Percentiles rank a stretch among this genome's conserved stretches.
phyloP scores from a whole-genome alignment of 2,329 filamentous ascomycete species.

The Sclerotinia minor region DNA sequence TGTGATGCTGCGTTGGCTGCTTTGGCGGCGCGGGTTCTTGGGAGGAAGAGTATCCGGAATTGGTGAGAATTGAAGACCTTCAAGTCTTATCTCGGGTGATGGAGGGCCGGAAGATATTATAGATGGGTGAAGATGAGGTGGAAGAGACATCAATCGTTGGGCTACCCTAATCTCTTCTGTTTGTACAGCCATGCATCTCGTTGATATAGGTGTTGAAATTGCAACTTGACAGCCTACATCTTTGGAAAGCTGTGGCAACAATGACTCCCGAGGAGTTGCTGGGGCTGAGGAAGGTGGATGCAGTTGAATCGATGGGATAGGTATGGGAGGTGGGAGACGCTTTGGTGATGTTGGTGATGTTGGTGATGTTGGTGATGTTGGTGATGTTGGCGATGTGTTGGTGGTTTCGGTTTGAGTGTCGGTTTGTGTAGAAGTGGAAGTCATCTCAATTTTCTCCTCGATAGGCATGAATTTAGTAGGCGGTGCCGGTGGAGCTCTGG shows the following conservation, averaged over 20 bases:
- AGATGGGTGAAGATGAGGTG: conserved; percentile 76
- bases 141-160: conserved; percentile 70
- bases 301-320: conserved; percentile 83
- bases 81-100: conserved; percentile 49
- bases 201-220: conserved; percentile 47
- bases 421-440: conserved; percentile 64
- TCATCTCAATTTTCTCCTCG: conserved; percentile 46
- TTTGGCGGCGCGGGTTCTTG: conserved; percentile 59
- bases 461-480: conserved; percentile 33
- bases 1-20: conserved; percentile 47
- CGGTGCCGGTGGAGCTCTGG: conserved; percentile 47
- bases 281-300: conserved; percentile 84
- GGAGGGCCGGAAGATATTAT: conserved; percentile 63
- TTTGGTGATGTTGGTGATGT: conserved; percentile 34
- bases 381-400: conserved; percentile 40
- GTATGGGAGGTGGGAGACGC: conserved; percentile 42
- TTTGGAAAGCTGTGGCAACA: conserved; percentile 78
- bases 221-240: conserved; percentile 80
- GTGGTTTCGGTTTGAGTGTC: conserved; percentile 39
- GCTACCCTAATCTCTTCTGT: conserved; percentile 91
- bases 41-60: conserved; percentile 57
- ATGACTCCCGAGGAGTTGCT: conserved; percentile 71
- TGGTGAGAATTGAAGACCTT: conserved; percentile 50
- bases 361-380: conserved; percentile 40
- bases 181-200: conserved; percentile 60